These are phyloP conservation scores for Pleurotus tuber-regium DNA, from an alignment of 768 basidiomycete species.

Conservation along the genomic window DNA sequence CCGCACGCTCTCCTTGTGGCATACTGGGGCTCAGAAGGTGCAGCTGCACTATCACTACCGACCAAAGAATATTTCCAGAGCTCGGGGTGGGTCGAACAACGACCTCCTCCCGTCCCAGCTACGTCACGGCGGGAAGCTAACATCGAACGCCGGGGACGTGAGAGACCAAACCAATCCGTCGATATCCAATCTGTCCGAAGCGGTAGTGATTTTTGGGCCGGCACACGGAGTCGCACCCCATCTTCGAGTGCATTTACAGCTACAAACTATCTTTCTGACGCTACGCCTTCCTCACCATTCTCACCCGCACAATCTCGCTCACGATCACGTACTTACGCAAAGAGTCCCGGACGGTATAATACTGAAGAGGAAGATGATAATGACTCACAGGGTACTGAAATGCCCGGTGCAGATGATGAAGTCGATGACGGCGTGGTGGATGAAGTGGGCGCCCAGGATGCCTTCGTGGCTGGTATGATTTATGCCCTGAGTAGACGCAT, in stretches of 20 bases:
- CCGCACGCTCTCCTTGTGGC: constrained; percentile 80
- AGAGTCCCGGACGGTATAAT: constrained; percentile 28
- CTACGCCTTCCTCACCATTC: constrained; percentile 22
- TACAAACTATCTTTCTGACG: constrained; percentile 28
- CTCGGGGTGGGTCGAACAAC: constrained; percentile 73
- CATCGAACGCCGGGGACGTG: constrained; percentile 9
- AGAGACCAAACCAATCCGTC: constrained; percentile 20
- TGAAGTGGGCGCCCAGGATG: constrained; percentile 77
- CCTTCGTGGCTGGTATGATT: constrained; percentile 87
- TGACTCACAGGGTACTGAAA: constrained; percentile 61
- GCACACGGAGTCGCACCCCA: constrained; percentile 48
- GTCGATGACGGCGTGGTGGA: constrained; percentile 50
- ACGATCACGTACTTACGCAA: constrained; percentile 8
- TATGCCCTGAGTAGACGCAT: constrained; percentile 72
- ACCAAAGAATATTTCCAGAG: constrained; percentile 86
- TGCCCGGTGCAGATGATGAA: constrained; percentile 32
- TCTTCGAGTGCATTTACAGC: constrained; percentile 57
- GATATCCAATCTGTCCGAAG: constrained; percentile 53
- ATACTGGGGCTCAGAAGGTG: constrained; percentile 77
- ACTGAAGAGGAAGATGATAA: constrained; percentile 47
- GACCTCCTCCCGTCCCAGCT: constrained; percentile 22
- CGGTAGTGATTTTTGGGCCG: constrained; percentile 79
- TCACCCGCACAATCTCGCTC: constrained; percentile 10
- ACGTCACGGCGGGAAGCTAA: constrained; percentile 14
- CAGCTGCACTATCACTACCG: constrained; percentile 76